Conservation (phyloP, 108 stramenopile species). For the Cyclotella kingstonii region DNA sequence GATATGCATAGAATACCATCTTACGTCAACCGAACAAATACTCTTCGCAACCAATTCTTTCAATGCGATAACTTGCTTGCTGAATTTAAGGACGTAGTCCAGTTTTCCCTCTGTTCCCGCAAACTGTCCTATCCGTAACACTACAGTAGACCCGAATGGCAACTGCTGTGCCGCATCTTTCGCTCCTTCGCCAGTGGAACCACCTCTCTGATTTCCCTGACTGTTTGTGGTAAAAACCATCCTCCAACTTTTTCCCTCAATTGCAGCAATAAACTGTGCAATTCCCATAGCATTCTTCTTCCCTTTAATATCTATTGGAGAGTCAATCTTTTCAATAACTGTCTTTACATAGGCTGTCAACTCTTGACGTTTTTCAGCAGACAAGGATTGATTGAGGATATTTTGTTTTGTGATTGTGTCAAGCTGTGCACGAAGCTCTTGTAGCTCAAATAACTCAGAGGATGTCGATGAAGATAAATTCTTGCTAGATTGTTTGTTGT, state of each 20-base stretch:
- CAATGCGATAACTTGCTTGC: conserved; percentile 58
- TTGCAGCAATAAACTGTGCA: conserved; percentile 30
- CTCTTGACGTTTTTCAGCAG: conserved; percentile 45
- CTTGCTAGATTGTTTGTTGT: conserved; percentile 3
- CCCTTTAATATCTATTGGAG: conserved; percentile 44
- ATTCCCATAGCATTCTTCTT: conserved; percentile 27
- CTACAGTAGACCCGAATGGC: conserved; percentile 59
- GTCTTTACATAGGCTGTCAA: conserved; percentile 52
- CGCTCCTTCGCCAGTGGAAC: background rate
- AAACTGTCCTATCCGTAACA: conserved; percentile 47
- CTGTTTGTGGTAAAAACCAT: conserved; percentile 59
- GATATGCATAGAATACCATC: background rate
- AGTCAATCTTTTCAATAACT: conserved; percentile 36
- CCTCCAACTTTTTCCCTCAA: conserved; percentile 57
- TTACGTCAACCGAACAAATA: conserved; percentile 60
- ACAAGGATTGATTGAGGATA: conserved; percentile 39
- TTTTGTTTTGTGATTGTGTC: conserved; percentile 53
- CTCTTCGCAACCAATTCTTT: conserved; percentile 57
- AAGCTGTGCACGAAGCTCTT: conserved; percentile 71
- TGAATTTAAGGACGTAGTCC: conserved; percentile 66
- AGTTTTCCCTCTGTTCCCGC: conserved; percentile 39
- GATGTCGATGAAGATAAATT: conserved; percentile 3
- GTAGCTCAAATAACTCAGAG: conserved; percentile 58
- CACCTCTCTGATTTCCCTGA: background rate
- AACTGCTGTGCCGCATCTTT: conserved; percentile 35